phyloP scores from a whole-genome alignment of 495 filamentous ascomycete species.

The Pyronema omphalodes region DNA sequence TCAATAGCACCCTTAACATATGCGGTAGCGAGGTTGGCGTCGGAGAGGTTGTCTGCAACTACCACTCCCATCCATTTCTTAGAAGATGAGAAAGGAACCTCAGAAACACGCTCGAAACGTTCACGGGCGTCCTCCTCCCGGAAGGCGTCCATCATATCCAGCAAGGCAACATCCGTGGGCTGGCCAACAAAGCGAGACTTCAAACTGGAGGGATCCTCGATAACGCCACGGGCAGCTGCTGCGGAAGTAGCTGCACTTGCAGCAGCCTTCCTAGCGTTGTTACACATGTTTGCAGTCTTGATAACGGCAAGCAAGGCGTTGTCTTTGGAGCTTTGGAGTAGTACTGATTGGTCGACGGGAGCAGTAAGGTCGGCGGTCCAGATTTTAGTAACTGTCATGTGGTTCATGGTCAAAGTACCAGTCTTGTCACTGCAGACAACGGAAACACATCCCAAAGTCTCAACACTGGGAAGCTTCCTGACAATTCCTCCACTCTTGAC shows the following conservation, averaged over 20 bases:
- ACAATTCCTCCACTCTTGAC: conserved; percentile 85
- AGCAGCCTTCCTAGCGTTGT: conserved; percentile 66
- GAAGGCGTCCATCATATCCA: conserved; percentile 78
- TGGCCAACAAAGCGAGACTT: conserved; percentile 82
- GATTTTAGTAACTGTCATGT: conserved; percentile 94
- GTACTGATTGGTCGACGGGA: conserved; percentile 37
- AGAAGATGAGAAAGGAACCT: conserved; percentile 91
- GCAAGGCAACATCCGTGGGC: conserved; percentile 86
- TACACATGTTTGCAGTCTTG: conserved; percentile 85
- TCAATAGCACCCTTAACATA: conserved; percentile 95
- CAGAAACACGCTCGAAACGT: conserved; percentile 53
- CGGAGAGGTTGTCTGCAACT: conserved; percentile 36
- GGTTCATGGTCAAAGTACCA: conserved; percentile 85
- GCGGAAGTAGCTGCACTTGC: conserved; percentile 5
- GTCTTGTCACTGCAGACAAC: conserved; percentile 99
- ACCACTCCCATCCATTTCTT: conserved; percentile 98
- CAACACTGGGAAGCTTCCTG: conserved; percentile 82
- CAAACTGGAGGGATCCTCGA: conserved; percentile 23
- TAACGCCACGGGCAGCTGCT: conserved; percentile 15
- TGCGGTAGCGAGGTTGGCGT: conserved; percentile 35
- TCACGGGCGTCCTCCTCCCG: conserved; percentile 72
- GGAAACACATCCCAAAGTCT: conserved; percentile 94
- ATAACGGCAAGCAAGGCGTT: conserved; percentile 36
- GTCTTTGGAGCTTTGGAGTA: conserved; percentile 31
- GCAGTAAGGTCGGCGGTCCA: conserved; percentile 67